These are phyloP conservation scores for Anthracocystis walkeri DNA, from an alignment of 1,284 basidiomycete genomes.

Conservation along the genomic window DNA sequence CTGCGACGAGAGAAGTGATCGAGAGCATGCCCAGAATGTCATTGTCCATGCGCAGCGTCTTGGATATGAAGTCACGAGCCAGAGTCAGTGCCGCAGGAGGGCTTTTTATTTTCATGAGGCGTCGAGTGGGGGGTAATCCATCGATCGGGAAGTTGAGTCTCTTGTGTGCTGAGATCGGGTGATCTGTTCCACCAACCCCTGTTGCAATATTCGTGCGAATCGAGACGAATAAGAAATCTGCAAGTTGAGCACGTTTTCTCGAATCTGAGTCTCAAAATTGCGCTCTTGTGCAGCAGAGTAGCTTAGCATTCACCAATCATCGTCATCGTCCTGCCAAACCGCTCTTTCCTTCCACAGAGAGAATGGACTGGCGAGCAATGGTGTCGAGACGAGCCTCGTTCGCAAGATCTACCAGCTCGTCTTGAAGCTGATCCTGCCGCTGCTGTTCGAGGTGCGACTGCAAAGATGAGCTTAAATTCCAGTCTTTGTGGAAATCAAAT, in stretches of 20 bases:
- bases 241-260: slow-evolving; percentile 15
- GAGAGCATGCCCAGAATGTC: no score
- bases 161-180: not conserved
- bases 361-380: no score
- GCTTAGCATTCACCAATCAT: not conserved
- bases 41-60: no score
- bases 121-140: not conserved
- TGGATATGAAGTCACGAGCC: no score
- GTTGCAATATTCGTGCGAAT: slow-evolving; percentile 16
- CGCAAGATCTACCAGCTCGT: not conserved
- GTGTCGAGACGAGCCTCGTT: not conserved
- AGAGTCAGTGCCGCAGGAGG: slow-evolving; percentile 3
- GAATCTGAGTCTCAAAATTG: slow-evolving; percentile 13
- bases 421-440: not conserved
- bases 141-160: slow-evolving; percentile 12
- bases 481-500: not conserved
- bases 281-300: not conserved
- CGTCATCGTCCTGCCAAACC: no score
- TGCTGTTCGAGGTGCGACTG: no score
- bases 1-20: no score
- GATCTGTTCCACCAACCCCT: fast-evolving
- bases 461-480: slow-evolving; percentile 4
- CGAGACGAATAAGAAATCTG: slow-evolving; percentile 8
- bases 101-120: not conserved
- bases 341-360: no score